Percentiles rank a stretch among this genome's conserved stretches.
These are phyloP conservation scores for Helotiales sp. DNA, from an alignment of 2,329 filamentous ascomycete genomes.

Conservation along the genomic window DNA sequence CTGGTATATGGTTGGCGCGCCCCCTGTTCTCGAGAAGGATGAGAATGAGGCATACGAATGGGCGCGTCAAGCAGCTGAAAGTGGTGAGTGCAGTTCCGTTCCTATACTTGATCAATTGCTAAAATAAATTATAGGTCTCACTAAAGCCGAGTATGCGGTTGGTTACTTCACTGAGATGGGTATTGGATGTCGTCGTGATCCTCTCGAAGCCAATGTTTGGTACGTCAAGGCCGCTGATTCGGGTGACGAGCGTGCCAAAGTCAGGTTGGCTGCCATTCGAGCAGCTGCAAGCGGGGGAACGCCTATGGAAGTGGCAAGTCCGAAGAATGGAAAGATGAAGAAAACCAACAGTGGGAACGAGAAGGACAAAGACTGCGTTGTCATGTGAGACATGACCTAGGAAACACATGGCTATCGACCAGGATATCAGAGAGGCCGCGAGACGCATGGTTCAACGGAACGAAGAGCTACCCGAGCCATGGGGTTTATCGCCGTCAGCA, in stretches of 20 bases:
- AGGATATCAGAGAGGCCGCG: no score
- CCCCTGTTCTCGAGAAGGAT: constrained; percentile 89
- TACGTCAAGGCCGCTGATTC: constrained; percentile 94
- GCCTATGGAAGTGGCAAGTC: constrained; percentile 33
- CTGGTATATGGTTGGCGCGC: constrained; percentile 96
- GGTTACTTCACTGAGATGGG: constrained; percentile 99
- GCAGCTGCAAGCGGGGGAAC: constrained; percentile 64
- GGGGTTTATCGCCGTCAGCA: no score
- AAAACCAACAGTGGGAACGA: constrained; percentile 26
- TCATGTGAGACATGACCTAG: constrained; percentile 23
- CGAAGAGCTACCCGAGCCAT: no score
- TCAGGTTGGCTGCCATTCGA: constrained; percentile 82
- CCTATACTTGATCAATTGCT: constrained; percentile 6
- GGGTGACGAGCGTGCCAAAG: constrained; percentile 86
- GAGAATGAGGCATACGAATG: constrained; percentile 96
- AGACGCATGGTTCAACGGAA: no score
- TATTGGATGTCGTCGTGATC: constrained; percentile 89
- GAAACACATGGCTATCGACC: neutral
- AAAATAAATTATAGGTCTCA: constrained; percentile 30
- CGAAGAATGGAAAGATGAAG: constrained; percentile 32
- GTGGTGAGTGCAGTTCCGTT: constrained; percentile 60
- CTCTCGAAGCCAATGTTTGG: constrained; percentile 97
- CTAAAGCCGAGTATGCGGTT: constrained; percentile 85
- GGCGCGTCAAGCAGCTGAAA: constrained; percentile 82
- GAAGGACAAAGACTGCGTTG: constrained; percentile 31